Percentiles rank a stretch among this genome's conserved stretches.
These are phyloP conservation scores for Triticum turgidum DNA, from an alignment of 176 grass and related monocot genomes.

Conservation along the genomic window DNA sequence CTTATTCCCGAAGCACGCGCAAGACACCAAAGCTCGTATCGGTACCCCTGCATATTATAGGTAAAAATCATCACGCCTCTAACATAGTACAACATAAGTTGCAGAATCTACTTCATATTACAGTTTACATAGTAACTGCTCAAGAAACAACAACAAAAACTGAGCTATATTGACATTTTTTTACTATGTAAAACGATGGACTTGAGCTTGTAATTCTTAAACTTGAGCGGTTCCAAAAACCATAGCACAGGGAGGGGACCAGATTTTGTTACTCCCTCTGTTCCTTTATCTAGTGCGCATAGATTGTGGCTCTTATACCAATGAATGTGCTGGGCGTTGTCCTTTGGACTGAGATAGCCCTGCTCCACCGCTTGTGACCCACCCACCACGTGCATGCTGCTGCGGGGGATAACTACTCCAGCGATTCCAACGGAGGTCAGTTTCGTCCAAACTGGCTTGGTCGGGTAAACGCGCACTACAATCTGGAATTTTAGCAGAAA, in stretches of 20 bases:
- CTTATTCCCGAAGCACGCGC: conserved; percentile 86
- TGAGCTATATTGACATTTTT: neutral
- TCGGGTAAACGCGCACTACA: too few relatives aligned
- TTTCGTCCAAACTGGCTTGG: too few relatives aligned
- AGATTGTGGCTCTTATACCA: too few relatives aligned
- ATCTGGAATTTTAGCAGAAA: too few relatives aligned
- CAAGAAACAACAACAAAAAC: neutral
- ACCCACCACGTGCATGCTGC: too few relatives aligned
- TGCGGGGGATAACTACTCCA: too few relatives aligned
- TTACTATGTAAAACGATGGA: neutral
- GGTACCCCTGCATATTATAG: conserved; percentile 67
- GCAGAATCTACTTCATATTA: neutral
- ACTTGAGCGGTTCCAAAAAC: neutral
- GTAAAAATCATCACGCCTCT: neutral
- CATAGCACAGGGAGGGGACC: neutral
- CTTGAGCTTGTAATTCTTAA: neutral
- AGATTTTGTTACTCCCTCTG: neutral
- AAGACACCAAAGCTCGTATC: conserved; percentile 96
- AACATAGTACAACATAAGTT: neutral
- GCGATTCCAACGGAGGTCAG: too few relatives aligned
- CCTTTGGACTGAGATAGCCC: too few relatives aligned
- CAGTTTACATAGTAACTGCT: neutral
- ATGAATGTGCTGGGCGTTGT: too few relatives aligned
- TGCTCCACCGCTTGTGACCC: too few relatives aligned
- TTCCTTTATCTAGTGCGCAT: too few relatives aligned